Percentiles rank a stretch among this genome's conserved stretches.
phyloP scores from a whole-genome alignment of 2,329 filamentous ascomycete species.

The Lasiodiplodia sp. region DNA sequence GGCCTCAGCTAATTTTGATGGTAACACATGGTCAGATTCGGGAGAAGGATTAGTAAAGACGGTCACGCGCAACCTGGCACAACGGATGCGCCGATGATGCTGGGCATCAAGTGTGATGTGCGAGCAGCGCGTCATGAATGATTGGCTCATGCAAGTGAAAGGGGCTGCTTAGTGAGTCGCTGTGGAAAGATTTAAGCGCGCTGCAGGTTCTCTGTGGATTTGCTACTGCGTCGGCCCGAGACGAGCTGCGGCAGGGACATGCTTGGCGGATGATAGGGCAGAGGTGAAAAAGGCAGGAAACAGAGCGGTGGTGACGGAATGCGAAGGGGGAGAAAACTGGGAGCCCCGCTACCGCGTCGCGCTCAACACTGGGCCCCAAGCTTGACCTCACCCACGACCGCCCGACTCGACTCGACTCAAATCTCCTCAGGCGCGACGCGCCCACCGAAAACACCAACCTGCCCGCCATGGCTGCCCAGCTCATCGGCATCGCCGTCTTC shows the following conservation, averaged over 20 bases:
- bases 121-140: neutral
- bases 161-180: conserved; percentile 18
- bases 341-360: conserved; percentile 25
- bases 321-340: neutral
- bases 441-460: neutral
- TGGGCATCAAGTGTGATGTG: neutral
- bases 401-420: conserved; percentile 2
- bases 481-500: conserved; percentile 78
- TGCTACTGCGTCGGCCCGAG: conserved; percentile 13
- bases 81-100: neutral
- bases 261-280: neutral
- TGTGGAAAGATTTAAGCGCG: conserved; percentile 14
- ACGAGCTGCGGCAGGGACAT: conserved; percentile 14
- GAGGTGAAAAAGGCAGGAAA: neutral
- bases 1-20: neutral
- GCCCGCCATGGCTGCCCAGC: conserved; percentile 65
- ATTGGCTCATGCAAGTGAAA: conserved; percentile 24
- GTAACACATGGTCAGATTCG: neutral
- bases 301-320: conserved; percentile 8
- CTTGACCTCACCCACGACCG: conserved; percentile 11
- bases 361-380: conserved; percentile 14
- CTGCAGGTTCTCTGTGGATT: conserved; percentile 1
- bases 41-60: neutral
- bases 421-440: conserved; percentile 4
- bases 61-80: neutral